A percentile compares a stretch with the other conserved stretches of the same genome.
Conservation (phyloP, 805 yeast genomes). For the Metschnikowia lochheadii region DNA sequence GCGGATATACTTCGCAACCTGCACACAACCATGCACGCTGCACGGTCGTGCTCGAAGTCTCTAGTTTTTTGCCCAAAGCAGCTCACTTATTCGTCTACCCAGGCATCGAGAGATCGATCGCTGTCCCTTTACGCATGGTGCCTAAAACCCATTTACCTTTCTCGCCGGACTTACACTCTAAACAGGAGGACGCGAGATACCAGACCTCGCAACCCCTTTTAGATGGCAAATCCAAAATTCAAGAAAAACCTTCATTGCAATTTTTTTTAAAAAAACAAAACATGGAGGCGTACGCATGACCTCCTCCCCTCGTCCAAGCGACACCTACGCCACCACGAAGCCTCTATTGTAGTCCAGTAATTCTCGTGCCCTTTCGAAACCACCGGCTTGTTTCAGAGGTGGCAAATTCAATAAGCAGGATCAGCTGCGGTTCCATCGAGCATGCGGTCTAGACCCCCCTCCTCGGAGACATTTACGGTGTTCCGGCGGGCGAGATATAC, state of each 20-base stretch:
- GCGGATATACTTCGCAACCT: background rate
- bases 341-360: too few species aligned
- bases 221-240: background rate
- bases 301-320: too few species aligned
- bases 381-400: background rate
- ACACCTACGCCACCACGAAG: background rate
- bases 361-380: background rate
- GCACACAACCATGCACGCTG: background rate
- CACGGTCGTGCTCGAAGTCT: background rate
- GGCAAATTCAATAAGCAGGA: background rate
- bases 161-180: background rate
- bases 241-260: background rate
- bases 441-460: background rate
- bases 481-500: background rate
- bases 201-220: background rate
- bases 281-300: background rate
- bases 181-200: too few species aligned
- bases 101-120: background rate
- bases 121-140: background rate
- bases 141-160: background rate
- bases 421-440: background rate
- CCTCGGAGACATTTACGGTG: background rate
- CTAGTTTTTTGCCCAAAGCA: background rate
- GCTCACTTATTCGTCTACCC: background rate
- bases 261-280: background rate